Evolutionary conservation across 768 basidiomycete species (phyloP).

Genomic region (Lepiota brunneoincarnata): DNA sequence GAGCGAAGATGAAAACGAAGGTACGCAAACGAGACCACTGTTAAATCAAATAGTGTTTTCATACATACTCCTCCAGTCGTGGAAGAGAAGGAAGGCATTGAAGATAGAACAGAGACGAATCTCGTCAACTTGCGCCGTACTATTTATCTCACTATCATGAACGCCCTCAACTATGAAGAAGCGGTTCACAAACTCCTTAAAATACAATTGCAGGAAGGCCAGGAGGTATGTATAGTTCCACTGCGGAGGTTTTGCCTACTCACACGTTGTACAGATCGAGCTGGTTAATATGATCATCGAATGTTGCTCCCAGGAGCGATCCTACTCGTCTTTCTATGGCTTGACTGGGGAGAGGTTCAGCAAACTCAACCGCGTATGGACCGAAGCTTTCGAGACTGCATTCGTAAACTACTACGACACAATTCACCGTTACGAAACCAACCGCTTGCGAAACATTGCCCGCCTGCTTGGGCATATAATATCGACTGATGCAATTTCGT

Average conservation of each 20-base stretch:
- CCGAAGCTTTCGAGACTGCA: conserved; percentile 81
- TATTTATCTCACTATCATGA: conserved; percentile 99
- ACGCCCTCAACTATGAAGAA: conserved; percentile 96
- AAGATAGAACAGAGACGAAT: conserved; percentile 94
- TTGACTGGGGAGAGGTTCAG: conserved; percentile 94
- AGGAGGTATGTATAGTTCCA: conserved; percentile 65
- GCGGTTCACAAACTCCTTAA: conserved; percentile 97
- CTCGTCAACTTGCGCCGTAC: conserved; percentile 90
- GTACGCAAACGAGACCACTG: conserved; percentile 31
- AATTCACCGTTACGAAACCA: conserved; percentile 98
- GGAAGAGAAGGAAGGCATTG: conserved; percentile 83
- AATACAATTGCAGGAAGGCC: conserved; percentile 85
- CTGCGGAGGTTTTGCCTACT: background rate
- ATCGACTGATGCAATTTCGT: conserved; percentile 83
- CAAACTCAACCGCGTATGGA: conserved; percentile 95
- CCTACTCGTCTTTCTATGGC: conserved; percentile 97
- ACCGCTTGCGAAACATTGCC: conserved; percentile 94
- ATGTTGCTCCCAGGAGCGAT: conserved; percentile 99
- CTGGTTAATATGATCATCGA: conserved; percentile 98
- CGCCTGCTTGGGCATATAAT: conserved; percentile 95
- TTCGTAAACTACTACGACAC: conserved; percentile 92
- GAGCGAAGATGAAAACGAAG: conserved; percentile 60
- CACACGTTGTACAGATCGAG: conserved; percentile 65
- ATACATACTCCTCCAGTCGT: conserved; percentile 39
- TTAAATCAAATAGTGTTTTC: background rate